Conservation (phyloP, 2,329 filamentous ascomycete species). For the Diatrype stigma region DNA sequence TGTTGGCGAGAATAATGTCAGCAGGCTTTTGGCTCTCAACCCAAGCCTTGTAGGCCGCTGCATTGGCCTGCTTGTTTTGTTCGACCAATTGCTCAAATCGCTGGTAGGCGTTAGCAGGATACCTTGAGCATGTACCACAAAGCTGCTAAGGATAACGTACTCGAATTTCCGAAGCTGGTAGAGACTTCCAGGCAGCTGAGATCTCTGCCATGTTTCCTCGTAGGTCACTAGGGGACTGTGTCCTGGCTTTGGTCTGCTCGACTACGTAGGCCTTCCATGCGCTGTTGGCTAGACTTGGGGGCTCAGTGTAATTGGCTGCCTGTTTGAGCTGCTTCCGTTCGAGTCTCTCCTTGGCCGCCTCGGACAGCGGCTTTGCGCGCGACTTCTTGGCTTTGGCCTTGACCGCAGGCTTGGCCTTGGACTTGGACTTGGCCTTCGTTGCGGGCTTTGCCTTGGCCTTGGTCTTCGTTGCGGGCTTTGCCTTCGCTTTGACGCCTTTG, state of each 20-base stretch:
- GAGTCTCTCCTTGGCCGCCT: conserved; percentile 33
- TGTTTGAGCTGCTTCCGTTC: conserved; percentile 30
- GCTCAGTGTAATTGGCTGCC: conserved; percentile 37
- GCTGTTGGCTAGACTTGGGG: conserved; percentile 26
- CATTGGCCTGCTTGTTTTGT: conserved; percentile 39
- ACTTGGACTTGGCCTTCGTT: conserved; percentile 4
- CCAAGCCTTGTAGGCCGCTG: conserved; percentile 41
- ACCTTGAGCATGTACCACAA: neutral
- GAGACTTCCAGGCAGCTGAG: conserved; percentile 31
- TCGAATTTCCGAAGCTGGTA: conserved; percentile 38
- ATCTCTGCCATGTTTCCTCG: conserved; percentile 22
- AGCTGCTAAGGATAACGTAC: conserved; percentile 30
- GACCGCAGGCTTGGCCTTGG: conserved; percentile 5
- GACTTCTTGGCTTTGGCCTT: conserved; percentile 3
- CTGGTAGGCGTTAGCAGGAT: conserved; percentile 24
- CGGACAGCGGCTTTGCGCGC: conserved; percentile 28
- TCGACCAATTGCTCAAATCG: conserved; percentile 29
- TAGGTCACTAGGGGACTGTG: conserved; percentile 6
- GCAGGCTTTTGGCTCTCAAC: conserved; percentile 37
- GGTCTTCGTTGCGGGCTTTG: conserved; percentile 7
- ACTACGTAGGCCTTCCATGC: conserved; percentile 36
- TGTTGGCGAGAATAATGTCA: conserved; percentile 43
- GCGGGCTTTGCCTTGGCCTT: conserved; percentile 13
- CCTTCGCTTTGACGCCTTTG: conserved; percentile 1
- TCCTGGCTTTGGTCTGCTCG: conserved; percentile 24